Conservation (phyloP, 192 early-diverging fungal species). For the Linnemannia schmuckeri region DNA sequence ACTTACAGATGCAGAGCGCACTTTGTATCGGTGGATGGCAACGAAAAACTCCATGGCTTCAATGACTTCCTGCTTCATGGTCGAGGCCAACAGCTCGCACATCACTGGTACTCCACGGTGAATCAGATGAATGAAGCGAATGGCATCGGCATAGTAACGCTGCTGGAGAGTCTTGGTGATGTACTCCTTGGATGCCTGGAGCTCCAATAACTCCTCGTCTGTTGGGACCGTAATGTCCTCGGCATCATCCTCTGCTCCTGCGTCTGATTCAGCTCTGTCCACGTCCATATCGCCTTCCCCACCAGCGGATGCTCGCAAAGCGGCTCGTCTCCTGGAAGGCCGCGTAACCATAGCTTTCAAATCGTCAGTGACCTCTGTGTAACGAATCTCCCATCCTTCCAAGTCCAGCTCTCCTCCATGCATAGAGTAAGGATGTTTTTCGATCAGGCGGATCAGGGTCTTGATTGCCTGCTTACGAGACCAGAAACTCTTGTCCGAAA, state of each 20-base stretch:
- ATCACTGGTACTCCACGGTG: slow-evolving; percentile 82
- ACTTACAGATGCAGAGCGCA: slow-evolving; percentile 83
- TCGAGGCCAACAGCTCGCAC: slow-evolving; percentile 89
- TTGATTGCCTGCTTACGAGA: slow-evolving; percentile 95
- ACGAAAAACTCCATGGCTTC: slow-evolving; percentile 98
- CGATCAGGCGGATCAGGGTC: slow-evolving; percentile 82
- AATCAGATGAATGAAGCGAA: slow-evolving; percentile 88
- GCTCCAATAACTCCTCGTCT: slow-evolving; percentile 44
- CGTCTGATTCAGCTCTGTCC: slow-evolving; percentile 47
- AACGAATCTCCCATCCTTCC: slow-evolving; percentile 76
- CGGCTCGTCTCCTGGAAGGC: slow-evolving; percentile 33
- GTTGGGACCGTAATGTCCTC: slow-evolving; percentile 46
- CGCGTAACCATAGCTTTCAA: slow-evolving; percentile 68
- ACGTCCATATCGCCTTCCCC: slow-evolving; percentile 46
- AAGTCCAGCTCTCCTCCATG: slow-evolving; percentile 86
- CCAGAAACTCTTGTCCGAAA: slow-evolving; percentile 91
- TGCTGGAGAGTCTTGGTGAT: slow-evolving; percentile 55
- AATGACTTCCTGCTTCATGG: slow-evolving; percentile 91
- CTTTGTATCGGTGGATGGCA: slow-evolving; percentile 82
- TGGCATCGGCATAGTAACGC: slow-evolving; percentile 90
- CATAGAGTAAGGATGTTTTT: slow-evolving; percentile 90
- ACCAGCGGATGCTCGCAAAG: slow-evolving; percentile 23
- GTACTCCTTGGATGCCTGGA: slow-evolving; percentile 37
- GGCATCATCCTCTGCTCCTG: slow-evolving; percentile 28
- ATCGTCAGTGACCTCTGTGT: slow-evolving; percentile 74